Evolutionary conservation across 2,329 filamentous ascomycete genomes (phyloP), one percentile per base, ranked within the genome.

Genomic region (Leptographium radiaticola): DNA sequence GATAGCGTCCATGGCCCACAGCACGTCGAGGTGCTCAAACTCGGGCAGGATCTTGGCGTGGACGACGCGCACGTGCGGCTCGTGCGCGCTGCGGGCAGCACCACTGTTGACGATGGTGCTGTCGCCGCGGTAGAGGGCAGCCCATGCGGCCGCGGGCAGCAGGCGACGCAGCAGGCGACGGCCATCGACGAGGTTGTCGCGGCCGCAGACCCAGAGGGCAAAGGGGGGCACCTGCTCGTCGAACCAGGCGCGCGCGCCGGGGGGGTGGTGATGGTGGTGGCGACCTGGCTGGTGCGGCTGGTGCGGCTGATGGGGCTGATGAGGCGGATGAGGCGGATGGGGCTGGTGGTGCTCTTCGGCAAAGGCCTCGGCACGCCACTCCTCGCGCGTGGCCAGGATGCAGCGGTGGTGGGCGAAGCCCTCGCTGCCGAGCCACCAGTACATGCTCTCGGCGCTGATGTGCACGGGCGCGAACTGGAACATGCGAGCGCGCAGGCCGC

Each of bases 391-490:
- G 1, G 87, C 78, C 8, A 96, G 72, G 51, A 96, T 94, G 64
- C 90, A 96, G 65, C 87, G 88, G 62, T 95, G 88, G 61, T 66
- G 67, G 2, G 75, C 73, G 63, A 95, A 96, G 60, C 89, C 89
- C 61, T 93, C 88, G 5, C 84, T 74, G 0, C 90, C 91, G 0
- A 96, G 76, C 91, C 91, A 96, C 91, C 91, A 97, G 7, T 88
- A 77, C 88, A 96, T 95, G 55, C 83, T 85, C 69, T 96, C 89
- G 1, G 88, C 80, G 61, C 84, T 89, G 51, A 96, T 88, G 62
- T 94, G 95, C 0, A 95, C 88, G 1, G 91, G 91, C 0, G 89
- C 83, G 60, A 95, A 96, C 62, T 93, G 88, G 66, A 97, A 96
- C 77, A 94, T 85, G 44, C 91, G 83, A 64, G 88, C 72, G 55